Evolutionary conservation across 768 basidiomycete species (phyloP).

Genomic region (Favolaschia claudopus): DNA sequence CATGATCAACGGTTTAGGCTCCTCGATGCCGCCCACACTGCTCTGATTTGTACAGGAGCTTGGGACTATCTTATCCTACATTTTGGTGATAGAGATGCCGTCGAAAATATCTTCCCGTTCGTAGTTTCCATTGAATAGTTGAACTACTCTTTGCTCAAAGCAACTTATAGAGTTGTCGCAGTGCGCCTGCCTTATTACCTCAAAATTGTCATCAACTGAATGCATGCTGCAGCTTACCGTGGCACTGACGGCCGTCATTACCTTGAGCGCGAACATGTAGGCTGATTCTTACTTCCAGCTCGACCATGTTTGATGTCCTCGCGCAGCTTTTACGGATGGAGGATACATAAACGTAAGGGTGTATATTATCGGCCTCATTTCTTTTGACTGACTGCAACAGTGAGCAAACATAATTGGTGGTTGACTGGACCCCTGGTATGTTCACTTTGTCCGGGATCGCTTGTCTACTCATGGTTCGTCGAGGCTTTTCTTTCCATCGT

Average conservation of each 20-base stretch:
- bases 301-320: background rate
- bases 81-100: background rate
- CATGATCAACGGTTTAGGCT: conserved; percentile 5
- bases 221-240: conserved; percentile 2
- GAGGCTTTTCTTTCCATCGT: conserved; percentile 2
- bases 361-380: no score
- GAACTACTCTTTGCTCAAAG: background rate
- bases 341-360: conserved; percentile 9
- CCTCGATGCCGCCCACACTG: conserved; percentile 15
- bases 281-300: background rate
- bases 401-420: conserved; percentile 24
- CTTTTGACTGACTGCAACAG: background rate
- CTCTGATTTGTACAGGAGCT: conserved; percentile 12
- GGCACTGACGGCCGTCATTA: conserved; percentile 16
- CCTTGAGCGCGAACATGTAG: conserved; percentile 20
- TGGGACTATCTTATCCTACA: conserved; percentile 14
- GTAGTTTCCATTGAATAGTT: background rate
- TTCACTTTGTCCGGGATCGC: background rate
- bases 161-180: background rate
- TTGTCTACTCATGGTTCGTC: background rate
- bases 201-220: no score
- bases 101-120: conserved; percentile 7
- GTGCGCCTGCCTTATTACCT: no score
- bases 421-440: conserved; percentile 17
- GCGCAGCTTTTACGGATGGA: conserved; percentile 11